Conservation (phyloP, 352 stramenopile genomes). For the Blastocystis sp. region DNA sequence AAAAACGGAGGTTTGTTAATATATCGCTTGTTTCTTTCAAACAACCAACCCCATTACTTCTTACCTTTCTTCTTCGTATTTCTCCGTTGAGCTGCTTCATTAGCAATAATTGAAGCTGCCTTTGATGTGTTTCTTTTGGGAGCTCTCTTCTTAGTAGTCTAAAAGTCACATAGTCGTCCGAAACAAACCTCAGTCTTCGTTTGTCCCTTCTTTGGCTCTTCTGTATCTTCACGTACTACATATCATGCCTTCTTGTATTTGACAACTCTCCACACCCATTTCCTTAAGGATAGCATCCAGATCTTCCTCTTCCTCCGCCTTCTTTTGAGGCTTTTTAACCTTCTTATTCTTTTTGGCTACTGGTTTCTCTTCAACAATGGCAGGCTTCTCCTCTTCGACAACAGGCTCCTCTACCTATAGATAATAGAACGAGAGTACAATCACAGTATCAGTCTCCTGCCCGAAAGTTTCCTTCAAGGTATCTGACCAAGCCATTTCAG, state of each 20-base stretch:
- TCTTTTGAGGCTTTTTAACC: slow-evolving; percentile 12
- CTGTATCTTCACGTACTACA: background rate
- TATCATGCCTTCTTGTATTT: background rate
- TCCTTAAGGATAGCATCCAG: slow-evolving; percentile 24
- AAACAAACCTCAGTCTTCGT: background rate
- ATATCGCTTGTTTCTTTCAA: background rate
- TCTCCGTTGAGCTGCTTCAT: slow-evolving; percentile 23
- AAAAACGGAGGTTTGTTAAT: background rate
- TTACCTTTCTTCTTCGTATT: slow-evolving; percentile 53
- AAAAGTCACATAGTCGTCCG: background rate
- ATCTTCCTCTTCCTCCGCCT: background rate
- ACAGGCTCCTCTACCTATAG: background rate
- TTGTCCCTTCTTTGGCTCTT: background rate
- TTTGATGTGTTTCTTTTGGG: background rate
- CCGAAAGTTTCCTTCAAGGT: slow-evolving; percentile 32
- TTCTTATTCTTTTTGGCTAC: slow-evolving; percentile 23
- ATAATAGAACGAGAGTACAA: background rate
- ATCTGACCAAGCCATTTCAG: slow-evolving; percentile 26
- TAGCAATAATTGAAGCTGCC: slow-evolving; percentile 23
- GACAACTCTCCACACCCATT: background rate
- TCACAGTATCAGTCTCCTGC: background rate
- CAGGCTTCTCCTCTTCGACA: background rate
- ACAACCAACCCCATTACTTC: slow-evolving; percentile 41
- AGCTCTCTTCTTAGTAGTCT: background rate
- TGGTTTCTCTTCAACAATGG: background rate